These are phyloP conservation scores for Colletotrichum graminicola DNA, from an alignment of 2,329 filamentous ascomycete genomes.

Conservation along the genomic window DNA sequence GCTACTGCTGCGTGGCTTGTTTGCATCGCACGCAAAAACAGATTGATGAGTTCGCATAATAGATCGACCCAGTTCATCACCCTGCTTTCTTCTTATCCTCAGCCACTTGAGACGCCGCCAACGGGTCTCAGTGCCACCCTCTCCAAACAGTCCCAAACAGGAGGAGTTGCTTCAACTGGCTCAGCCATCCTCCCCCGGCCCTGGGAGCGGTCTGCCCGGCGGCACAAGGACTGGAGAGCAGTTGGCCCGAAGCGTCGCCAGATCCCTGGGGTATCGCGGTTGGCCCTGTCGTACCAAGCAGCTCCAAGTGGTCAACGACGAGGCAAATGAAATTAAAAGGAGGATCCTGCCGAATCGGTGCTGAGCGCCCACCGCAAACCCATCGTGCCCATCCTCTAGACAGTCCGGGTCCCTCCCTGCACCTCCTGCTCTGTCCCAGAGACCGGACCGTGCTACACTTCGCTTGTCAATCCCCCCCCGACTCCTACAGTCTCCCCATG, in stretches of 20 bases:
- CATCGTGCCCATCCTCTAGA: slow-evolving; percentile 4
- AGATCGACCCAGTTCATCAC: slow-evolving; percentile 11
- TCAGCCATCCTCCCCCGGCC: not conserved
- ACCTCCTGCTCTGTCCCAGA: not conserved
- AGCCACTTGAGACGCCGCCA: slow-evolving; percentile 30
- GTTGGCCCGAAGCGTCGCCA: slow-evolving; percentile 11
- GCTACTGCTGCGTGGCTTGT: not conserved
- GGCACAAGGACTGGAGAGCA: slow-evolving; percentile 8
- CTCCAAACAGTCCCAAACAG: slow-evolving; percentile 35
- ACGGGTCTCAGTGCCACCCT: slow-evolving; percentile 28
- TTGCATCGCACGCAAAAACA: not conserved
- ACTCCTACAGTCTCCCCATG: slow-evolving; percentile 1
- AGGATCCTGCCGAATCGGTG: slow-evolving; percentile 40
- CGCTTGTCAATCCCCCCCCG: not conserved
- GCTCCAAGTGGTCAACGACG: slow-evolving; percentile 22
- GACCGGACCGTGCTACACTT: slow-evolving; percentile 32
- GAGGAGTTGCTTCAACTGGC: slow-evolving; percentile 14
- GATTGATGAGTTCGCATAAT: slow-evolving; percentile 6
- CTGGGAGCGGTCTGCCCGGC: slow-evolving; percentile 12
- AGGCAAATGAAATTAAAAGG: slow-evolving; percentile 42
- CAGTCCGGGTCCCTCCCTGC: not conserved
- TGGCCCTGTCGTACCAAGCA: slow-evolving; percentile 27
- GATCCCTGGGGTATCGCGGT: slow-evolving; percentile 27
- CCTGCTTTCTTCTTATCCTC: slow-evolving; percentile 13
- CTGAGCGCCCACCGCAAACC: slow-evolving; percentile 18